Evolutionary conservation across 176 grass and related monocot genomes (phyloP).

Genomic region (Sorghum bicolor): DNA sequence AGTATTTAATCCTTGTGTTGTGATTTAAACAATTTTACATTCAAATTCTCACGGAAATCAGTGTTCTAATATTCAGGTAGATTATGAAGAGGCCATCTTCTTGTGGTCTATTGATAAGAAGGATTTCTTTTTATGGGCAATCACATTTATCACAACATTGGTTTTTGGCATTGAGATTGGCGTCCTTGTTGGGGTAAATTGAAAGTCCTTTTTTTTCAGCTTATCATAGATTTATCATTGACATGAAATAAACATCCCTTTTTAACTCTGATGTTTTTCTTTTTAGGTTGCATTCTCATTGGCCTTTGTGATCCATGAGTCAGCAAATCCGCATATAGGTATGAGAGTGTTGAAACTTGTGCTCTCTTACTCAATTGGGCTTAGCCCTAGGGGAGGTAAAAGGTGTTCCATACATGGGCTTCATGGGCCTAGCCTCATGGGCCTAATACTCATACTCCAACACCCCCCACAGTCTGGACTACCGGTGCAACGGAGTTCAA

Average conservation of each 20-base stretch:
- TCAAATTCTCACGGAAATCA: conserved; percentile 22
- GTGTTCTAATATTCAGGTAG: conserved; percentile 55
- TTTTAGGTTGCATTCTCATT: conserved; percentile 84
- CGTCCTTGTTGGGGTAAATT: conserved; percentile 83
- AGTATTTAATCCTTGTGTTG: conserved; percentile 8
- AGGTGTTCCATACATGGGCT: too few relatives aligned
- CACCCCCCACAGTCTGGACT: too few relatives aligned
- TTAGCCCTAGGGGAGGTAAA: too few relatives aligned
- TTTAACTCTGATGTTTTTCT: conserved; percentile 19
- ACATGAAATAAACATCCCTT: not conserved
- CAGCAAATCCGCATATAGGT: conserved; percentile 96
- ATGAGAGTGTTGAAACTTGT: not conserved
- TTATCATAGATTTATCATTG: not conserved
- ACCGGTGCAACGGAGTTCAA: too few relatives aligned
- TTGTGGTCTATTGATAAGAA: conserved; percentile 91
- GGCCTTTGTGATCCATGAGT: conserved; percentile 96
- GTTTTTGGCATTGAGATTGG: conserved; percentile 94
- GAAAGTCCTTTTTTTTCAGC: not conserved
- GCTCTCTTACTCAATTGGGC: too few relatives aligned
- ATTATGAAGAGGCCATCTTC: conserved; percentile 89
- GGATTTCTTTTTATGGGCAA: conserved; percentile 92
- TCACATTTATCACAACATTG: conserved; percentile 76
- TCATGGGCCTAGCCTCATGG: too few relatives aligned
- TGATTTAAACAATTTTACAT: conserved; percentile 2
- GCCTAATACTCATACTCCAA: too few relatives aligned